Base-by-base conservation (phyloP, 2,329 filamentous ascomycete species). In the Chalara sp. region DNA sequence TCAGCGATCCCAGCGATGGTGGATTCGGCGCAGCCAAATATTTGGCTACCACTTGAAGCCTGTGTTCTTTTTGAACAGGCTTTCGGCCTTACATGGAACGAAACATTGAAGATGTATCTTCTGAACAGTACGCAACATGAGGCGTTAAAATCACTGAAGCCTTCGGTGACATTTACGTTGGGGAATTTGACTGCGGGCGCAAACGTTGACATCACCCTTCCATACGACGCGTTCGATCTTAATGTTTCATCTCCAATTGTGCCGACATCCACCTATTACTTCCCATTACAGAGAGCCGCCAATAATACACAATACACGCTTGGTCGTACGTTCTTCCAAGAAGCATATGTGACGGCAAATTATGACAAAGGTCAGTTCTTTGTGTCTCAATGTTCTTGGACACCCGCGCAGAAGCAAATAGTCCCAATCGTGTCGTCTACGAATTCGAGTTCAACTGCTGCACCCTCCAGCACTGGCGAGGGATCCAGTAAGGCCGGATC, bases 261-360 rank as follows among this genome's bases (percentile, higher is more conserved):
- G 7, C 32, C 50, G 13, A 61, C 50, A 28, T 49, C 56, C 6
- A 48, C 62, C 6, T 44, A 55, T 6, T 71, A 71, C 53, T 71
- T 71, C 47, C 68, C 68, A 4, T 49, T 71, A 7, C 63, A 64
- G 39, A 59, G 52, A 50, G 63, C 68, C 2, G 56, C 55, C 1
- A 65, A 67, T 50, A 55, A 58, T 6, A 63, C 63, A 29, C 65
- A 69, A 51, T 68, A 66, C 56, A 69, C 66, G 4, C 59, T 70
- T 41, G 67, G 68, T 5, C 61, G 69, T 44, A 61, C 61, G 5
- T 70, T 71, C 50, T 56, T 71, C 10, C 68, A 71, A 58, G 68
- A 71, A 58, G 64, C 64, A 51, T 58, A 47, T 31, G n/a, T 69
- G 30, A 60, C 59, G 31, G 67, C 68, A 8, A 66, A 70, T 51